phyloP scores from a whole-genome alignment of 371 early-diverging fungal species.

The Actinomortierella ambigua region DNA sequence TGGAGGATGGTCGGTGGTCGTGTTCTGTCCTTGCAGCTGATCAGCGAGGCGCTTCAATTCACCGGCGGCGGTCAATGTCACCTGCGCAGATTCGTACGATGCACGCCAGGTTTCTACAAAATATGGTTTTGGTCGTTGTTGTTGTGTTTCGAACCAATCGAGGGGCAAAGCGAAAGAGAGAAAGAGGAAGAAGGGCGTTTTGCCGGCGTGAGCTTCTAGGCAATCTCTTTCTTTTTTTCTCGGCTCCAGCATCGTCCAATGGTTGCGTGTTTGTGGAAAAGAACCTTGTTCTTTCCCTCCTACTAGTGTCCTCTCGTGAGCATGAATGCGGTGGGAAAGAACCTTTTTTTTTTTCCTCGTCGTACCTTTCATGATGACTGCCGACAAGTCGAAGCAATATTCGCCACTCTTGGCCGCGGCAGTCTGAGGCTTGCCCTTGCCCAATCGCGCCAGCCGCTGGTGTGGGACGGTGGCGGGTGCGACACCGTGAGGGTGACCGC shows the following conservation, averaged over 20 bases:
- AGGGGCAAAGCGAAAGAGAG: neutral
- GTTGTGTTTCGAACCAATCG: neutral
- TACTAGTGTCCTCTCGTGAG: neutral
- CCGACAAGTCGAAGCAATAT: slow-evolving; percentile 64
- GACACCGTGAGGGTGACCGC: slow-evolving; percentile 62
- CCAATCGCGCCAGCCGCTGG: slow-evolving; percentile 38
- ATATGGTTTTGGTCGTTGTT: neutral
- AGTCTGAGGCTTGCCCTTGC: slow-evolving; percentile 19
- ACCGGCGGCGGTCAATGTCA: slow-evolving; percentile 66
- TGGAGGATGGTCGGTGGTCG: slow-evolving; percentile 19
- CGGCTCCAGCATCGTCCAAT: too few species aligned
- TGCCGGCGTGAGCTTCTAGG: neutral
- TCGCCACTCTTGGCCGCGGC: slow-evolving; percentile 48
- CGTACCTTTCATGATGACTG: slow-evolving; percentile 59
- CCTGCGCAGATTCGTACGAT: slow-evolving; percentile 69
- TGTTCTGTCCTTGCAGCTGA: slow-evolving; percentile 10
- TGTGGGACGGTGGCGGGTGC: slow-evolving; percentile 63
- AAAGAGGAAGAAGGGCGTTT: neutral
- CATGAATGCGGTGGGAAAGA: too few species aligned
- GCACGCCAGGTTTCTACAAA: slow-evolving; percentile 65
- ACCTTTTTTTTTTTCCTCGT: slow-evolving; percentile 2
- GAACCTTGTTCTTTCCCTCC: too few species aligned
- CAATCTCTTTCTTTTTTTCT: neutral
- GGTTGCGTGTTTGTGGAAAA: too few species aligned
- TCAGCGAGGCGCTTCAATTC: slow-evolving; percentile 44